phyloP scores from a whole-genome alignment of 1,284 basidiomycete genomes.

The Cutaneotrichosporon sp. region DNA sequence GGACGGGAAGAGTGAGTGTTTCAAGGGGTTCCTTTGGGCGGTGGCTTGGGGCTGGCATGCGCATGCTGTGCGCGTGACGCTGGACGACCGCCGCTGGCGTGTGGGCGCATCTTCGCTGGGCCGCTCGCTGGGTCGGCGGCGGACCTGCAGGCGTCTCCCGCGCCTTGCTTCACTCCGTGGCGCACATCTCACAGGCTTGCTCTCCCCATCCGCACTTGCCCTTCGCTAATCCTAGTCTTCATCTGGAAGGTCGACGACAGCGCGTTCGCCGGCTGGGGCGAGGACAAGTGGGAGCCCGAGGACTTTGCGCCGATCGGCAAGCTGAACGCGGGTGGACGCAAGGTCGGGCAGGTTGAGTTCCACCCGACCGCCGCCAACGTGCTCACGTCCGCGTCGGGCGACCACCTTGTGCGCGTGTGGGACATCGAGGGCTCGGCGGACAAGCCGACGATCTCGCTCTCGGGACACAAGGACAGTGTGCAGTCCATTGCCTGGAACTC shows the following conservation, averaged over 20 bases:
- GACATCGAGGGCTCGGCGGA: constrained; percentile 74
- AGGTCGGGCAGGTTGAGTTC: constrained; percentile 92
- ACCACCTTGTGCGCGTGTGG: constrained; percentile 88
- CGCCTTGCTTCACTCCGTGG: too few relatives aligned
- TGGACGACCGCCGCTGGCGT: not conserved
- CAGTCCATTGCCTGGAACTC: constrained; percentile 84
- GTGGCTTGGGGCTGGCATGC: too few relatives aligned
- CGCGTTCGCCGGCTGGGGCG: constrained; percentile 80
- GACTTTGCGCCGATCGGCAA: constrained; percentile 74
- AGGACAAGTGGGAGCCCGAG: constrained; percentile 74
- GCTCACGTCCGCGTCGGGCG: constrained; percentile 82
- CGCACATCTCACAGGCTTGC: too few relatives aligned
- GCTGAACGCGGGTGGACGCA: constrained; percentile 60
- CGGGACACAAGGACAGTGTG: constrained; percentile 82
- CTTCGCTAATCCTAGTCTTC: constrained; percentile 57
- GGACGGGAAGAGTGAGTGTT: constrained; percentile 70
- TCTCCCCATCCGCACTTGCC: not conserved
- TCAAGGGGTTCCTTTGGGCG: not conserved
- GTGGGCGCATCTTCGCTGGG: too few relatives aligned
- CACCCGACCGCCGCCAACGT: constrained; percentile 89
- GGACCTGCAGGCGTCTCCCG: too few relatives aligned
- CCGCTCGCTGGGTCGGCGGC: not conserved
- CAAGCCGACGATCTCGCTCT: constrained; percentile 62
- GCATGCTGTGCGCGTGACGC: too few relatives aligned
- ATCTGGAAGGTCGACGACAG: constrained; percentile 79